These are phyloP conservation scores for Penicillium sp. DNA, from an alignment of 2,329 filamentous ascomycete species.

Conservation along the genomic window DNA sequence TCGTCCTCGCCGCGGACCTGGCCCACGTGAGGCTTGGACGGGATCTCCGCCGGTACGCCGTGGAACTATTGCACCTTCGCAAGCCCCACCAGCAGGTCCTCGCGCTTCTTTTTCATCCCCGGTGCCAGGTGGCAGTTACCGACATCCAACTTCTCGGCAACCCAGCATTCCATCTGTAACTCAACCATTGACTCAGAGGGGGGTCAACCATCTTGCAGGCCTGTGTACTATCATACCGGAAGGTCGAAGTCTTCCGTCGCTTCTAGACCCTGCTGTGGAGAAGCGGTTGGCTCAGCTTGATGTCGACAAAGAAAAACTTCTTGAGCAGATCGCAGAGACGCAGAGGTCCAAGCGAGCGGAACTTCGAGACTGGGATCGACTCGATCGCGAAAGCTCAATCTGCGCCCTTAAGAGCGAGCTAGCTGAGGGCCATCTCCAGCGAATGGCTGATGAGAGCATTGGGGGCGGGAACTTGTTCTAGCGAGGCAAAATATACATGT, in stretches of 20 bases:
- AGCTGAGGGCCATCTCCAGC: constrained; percentile 49
- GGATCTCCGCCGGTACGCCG: constrained; percentile 36
- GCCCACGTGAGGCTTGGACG: constrained; percentile 37
- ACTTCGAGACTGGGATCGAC: constrained; percentile 49
- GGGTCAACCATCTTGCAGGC: constrained; percentile 42
- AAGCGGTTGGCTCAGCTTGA: constrained; percentile 49
- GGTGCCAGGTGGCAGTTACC: constrained; percentile 33
- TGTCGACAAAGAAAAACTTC: constrained; percentile 45
- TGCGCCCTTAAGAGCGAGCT: constrained; percentile 50
- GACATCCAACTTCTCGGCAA: constrained; percentile 38
- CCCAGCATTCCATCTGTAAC: constrained; percentile 37
- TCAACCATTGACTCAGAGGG: constrained; percentile 42
- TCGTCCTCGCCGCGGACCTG: constrained; percentile 45
- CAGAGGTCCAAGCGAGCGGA: constrained; percentile 44
- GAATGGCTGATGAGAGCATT: constrained; percentile 48
- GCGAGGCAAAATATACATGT: constrained; percentile 14
- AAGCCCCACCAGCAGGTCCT: constrained; percentile 40
- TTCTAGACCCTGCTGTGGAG: constrained; percentile 41
- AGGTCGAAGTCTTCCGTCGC: constrained; percentile 42
- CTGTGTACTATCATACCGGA: constrained; percentile 44
- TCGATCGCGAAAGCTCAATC: constrained; percentile 49
- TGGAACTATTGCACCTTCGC: constrained; percentile 31
- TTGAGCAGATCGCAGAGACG: constrained; percentile 47
- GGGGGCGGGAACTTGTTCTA: constrained; percentile 42
- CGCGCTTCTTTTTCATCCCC: constrained; percentile 33